Base-by-base conservation (phyloP, 495 filamentous ascomycete genomes). In the Trichoderma gamsii region DNA sequence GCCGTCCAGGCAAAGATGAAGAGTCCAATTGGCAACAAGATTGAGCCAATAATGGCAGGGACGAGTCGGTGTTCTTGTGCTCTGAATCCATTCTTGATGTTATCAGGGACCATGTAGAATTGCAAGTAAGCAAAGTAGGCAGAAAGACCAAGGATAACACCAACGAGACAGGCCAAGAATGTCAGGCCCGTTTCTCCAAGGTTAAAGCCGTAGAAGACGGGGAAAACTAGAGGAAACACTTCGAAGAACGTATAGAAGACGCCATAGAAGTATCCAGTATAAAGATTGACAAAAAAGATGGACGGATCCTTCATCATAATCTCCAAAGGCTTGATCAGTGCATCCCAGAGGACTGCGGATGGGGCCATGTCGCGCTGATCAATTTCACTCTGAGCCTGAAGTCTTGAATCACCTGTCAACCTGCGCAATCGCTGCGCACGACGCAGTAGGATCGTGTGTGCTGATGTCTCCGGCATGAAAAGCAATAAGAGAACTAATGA, bases 1-100 rank as follows among this genome's bases (percentile, higher is more conserved):
- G 65, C 90, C 87, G 69, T 89, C 82, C 70, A 71, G 16, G 61
- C 70, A 25, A 71, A 69, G 23, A 63, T 68, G 3, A 71, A 43
- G 0, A 71, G 64, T 2, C 61, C 66, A 16, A 49, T 16, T 12
- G 70, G 70, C 2, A 68, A n/a, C 5, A 71, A 25, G 9, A 56
- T 23, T 56, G 51, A 56, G 8, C 51, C 51, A 25, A 56, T 56
- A n/a, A 56, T 56, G 8, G 51, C 51, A 21, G 51, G 51, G n/a
- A 56, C 51, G 16, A 56, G 51, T 56, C 51, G 51, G 21, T 56
- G 51, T n/a, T 56, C 51, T 56, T 56, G 51, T 23, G 25, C 51
- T 11, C 51, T 1, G 51, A 56, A 25, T 3, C 51, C 51, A 25
- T 23, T 4, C 51, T 56, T 56, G n/a, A 56, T 56, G 7, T 56